Conservation (phyloP, 2,329 filamentous ascomycete species). For the Hypoxylon sp. region DNA sequence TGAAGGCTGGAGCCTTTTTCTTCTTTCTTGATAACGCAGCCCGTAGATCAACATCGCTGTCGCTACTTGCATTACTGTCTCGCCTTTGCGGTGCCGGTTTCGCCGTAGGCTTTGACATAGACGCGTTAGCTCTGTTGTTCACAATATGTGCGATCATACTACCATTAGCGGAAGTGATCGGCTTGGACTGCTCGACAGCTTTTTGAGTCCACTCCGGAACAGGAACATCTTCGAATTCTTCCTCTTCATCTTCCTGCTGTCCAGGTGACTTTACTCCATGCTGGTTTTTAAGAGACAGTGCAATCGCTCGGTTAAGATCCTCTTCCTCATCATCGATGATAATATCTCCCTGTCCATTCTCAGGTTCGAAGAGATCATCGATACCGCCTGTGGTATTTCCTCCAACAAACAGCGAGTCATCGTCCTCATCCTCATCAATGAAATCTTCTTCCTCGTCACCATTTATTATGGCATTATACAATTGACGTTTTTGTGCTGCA, state of each 20-base stretch:
- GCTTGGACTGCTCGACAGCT: constrained; percentile 65
- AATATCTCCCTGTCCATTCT: constrained; percentile 53
- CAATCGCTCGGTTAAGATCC: constrained; percentile 85
- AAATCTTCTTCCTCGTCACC: constrained; percentile 26
- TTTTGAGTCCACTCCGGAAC: constrained; percentile 71
- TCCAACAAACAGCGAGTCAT: constrained; percentile 71
- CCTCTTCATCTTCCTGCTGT: constrained; percentile 57
- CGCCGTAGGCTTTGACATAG: constrained; percentile 66
- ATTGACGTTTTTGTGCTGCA: constrained; percentile 49
- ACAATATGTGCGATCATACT: constrained; percentile 80
- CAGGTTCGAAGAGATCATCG: constrained; percentile 46
- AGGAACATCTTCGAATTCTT: constrained; percentile 66
- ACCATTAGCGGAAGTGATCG: constrained; percentile 66
- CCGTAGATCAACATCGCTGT: constrained; percentile 85
- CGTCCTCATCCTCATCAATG: constrained; percentile 58
- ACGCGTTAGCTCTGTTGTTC: constrained; percentile 78
- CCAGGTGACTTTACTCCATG: constrained; percentile 57
- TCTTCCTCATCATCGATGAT: constrained; percentile 62
- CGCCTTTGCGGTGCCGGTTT: constrained; percentile 64
- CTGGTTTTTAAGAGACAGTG: constrained; percentile 82
- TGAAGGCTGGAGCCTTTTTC: constrained; percentile 60
- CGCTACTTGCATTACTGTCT: constrained; percentile 71
- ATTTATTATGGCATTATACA: constrained; percentile 45
- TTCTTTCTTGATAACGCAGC: constrained; percentile 77
- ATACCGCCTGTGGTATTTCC: constrained; percentile 47